Conservation (phyloP, 768 basidiomycete species). For the Lyophyllum semitale region DNA sequence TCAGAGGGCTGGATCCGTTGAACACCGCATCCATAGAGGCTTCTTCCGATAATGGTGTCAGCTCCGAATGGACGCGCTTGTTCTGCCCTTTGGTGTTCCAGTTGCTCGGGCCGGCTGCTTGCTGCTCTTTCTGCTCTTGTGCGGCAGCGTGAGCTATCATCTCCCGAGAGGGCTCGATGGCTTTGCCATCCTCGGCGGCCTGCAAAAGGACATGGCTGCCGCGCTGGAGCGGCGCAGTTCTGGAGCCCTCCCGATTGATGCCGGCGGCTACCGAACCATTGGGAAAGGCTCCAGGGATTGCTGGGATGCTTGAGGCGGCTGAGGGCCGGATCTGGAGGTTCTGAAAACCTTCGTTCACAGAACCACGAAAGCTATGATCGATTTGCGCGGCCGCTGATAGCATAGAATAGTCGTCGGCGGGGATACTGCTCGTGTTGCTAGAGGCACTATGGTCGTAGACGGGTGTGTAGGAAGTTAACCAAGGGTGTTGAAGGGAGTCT, state of each 20-base stretch:
- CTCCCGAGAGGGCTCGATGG: conserved; percentile 56
- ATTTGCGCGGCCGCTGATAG: conserved; percentile 12
- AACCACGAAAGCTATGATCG: conserved; percentile 13
- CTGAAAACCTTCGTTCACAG: conserved; percentile 32
- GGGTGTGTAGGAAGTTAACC: conserved; percentile 54
- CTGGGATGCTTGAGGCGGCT: conserved; percentile 2
- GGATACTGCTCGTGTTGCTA: conserved; percentile 3
- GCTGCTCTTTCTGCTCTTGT: conserved; percentile 20
- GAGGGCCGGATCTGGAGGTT: conserved; percentile 32
- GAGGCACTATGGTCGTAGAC: conserved; percentile 19
- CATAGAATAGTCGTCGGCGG: conserved; percentile 24
- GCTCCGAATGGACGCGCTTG: conserved; percentile 44
- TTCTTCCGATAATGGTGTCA: conserved; percentile 47
- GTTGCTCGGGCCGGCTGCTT: conserved; percentile 18
- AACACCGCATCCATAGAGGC: conserved; percentile 11
- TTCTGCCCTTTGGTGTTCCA: conserved; percentile 26
- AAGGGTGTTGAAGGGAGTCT: conserved; percentile 71
- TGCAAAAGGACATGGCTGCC: conserved; percentile 48
- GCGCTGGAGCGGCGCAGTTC: conserved; percentile 45
- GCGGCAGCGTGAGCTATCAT: conserved; percentile 47
- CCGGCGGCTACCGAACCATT: conserved; percentile 9
- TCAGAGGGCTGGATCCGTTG: conserved; percentile 10
- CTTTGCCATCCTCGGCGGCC: conserved; percentile 41
- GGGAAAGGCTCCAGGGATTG: conserved; percentile 13
- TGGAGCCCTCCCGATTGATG: conserved; percentile 21